Conservation (phyloP, 2,329 filamentous ascomycete genomes). For the Blumeria graminis region DNA sequence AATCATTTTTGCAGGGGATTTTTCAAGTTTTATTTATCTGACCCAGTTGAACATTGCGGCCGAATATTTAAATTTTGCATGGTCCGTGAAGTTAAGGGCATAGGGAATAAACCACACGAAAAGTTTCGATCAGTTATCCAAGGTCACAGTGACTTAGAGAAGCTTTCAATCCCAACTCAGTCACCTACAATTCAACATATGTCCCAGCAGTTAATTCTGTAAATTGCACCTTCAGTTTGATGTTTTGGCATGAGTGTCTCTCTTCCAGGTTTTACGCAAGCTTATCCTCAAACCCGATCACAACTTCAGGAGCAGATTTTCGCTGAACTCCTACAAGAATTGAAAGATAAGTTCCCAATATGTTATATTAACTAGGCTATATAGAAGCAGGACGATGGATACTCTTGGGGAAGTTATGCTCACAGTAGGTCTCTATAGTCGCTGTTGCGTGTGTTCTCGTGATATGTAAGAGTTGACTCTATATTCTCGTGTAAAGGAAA, state of each 20-base stretch:
- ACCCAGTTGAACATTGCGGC: background rate
- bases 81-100: background rate
- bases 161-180: background rate
- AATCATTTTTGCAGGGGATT: background rate
- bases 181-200: background rate
- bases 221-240: background rate
- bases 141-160: too few species aligned
- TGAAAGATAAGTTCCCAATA: background rate
- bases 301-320: background rate
- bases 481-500: too few species aligned
- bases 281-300: background rate
- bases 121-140: too few species aligned
- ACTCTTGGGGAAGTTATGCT: too few species aligned
- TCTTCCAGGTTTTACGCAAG: background rate
- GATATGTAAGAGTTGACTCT: too few species aligned
- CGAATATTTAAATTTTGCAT: background rate
- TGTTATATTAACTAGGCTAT: background rate
- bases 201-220: background rate
- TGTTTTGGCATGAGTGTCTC: background rate
- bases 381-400: too few species aligned
- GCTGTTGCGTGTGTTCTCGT: too few species aligned
- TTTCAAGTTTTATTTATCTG: background rate
- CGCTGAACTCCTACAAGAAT: background rate
- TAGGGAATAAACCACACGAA: too few species aligned
- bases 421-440: too few species aligned